Conservation (phyloP, 441 rosid genomes). For the Arabidopsis hybrid region DNA sequence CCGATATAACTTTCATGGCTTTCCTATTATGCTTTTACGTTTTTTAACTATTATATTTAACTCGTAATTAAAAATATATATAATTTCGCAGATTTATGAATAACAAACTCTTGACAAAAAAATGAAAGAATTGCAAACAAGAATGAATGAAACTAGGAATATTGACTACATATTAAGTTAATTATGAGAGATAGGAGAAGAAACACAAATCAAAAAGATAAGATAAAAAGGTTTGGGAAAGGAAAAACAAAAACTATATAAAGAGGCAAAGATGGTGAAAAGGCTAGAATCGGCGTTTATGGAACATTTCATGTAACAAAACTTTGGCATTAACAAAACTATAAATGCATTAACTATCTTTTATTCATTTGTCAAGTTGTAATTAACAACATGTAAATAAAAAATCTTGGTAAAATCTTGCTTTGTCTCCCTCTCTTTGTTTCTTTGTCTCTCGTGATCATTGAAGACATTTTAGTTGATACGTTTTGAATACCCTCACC, state of each 20-base stretch:
- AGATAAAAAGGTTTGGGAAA: not conserved
- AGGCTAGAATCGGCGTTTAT: not conserved
- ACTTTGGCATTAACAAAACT: not conserved
- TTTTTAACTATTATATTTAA: not conserved
- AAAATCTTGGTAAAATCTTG: not conserved
- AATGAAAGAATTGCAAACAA: not conserved
- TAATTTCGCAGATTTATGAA: slow-evolving; percentile 15
- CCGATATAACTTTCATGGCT: slow-evolving; percentile 38
- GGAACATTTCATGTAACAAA: slow-evolving; percentile 10
- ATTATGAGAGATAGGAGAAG: not conserved
- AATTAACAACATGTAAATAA: not conserved
- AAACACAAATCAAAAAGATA: not conserved
- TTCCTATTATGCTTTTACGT: slow-evolving; percentile 30
- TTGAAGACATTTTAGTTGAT: not conserved
- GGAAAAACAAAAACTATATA: not conserved
- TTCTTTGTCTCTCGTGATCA: no score
- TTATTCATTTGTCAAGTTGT: not conserved
- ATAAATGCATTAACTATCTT: not conserved
- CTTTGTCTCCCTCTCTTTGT: no score
- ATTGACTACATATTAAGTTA: slow-evolving; percentile 21
- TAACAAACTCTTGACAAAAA: slow-evolving; percentile 15
- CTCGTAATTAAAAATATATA: slow-evolving; percentile 2
- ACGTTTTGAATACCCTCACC: not conserved
- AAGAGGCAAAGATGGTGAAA: not conserved
- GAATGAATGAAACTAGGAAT: not conserved